A percentile compares a stretch with the other conserved stretches of the same genome.
These are phyloP conservation scores for Cryptococcus sp. DNA, from an alignment of 1,284 basidiomycete species.

Conservation along the genomic window DNA sequence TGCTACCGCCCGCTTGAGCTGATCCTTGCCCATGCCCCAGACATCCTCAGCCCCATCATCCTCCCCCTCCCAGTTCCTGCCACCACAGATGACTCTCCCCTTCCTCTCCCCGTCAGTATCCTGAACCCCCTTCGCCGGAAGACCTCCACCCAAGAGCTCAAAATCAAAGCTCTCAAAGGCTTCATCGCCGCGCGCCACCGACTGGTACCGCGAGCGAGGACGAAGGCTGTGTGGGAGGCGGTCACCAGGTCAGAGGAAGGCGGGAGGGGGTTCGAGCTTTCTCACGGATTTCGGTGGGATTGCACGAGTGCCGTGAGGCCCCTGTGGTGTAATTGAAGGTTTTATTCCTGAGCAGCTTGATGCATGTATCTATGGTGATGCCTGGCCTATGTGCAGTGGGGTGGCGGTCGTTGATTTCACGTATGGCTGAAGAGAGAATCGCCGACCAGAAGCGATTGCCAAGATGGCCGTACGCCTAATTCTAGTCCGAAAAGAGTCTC, in stretches of 20 bases:
- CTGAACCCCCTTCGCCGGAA: not conserved
- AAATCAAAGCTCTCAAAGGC: conserved; percentile 22
- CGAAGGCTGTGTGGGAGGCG: conserved; percentile 12
- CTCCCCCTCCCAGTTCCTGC: not conserved
- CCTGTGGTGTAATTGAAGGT: not conserved
- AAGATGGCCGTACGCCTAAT: too few species aligned
- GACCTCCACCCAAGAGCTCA: conserved; percentile 10
- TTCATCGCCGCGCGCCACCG: conserved; percentile 29
- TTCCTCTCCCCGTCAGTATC: not conserved
- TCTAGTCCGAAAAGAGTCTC: too few species aligned
- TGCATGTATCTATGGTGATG: too few species aligned
- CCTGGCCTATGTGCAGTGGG: too few species aligned
- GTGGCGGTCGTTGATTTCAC: too few species aligned
- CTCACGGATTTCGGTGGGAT: conserved; percentile 24
- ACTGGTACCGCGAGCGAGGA: conserved; percentile 11
- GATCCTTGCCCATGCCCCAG: not conserved
- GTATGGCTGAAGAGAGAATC: too few species aligned
- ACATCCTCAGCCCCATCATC: not conserved
- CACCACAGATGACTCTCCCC: conserved; percentile 2
- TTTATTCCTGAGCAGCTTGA: too few species aligned
- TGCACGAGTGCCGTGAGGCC: conserved; percentile 6
- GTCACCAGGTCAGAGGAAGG: conserved; percentile 22
- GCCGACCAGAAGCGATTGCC: too few species aligned
- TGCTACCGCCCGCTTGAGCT: not conserved
- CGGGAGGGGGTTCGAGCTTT: conserved; percentile 29